These are phyloP conservation scores for Ascosphaera acerosa DNA, from an alignment of 2,329 filamentous ascomycete species.

Conservation along the genomic window DNA sequence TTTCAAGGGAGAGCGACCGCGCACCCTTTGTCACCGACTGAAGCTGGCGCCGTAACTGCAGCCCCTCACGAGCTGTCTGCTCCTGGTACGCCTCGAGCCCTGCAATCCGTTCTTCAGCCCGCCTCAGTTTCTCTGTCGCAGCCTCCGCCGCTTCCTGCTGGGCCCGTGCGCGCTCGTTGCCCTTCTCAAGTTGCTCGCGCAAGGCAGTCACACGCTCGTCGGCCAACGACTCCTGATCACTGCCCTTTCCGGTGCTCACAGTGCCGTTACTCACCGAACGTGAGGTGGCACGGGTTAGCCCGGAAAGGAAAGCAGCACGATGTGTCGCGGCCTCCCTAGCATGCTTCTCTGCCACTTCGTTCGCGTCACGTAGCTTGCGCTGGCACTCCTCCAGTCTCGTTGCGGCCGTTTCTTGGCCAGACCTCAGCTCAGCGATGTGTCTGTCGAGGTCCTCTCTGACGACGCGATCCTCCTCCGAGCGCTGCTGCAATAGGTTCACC, in stretches of 20 bases:
- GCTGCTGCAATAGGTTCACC: conserved; percentile 26
- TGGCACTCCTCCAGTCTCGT: conserved; percentile 50
- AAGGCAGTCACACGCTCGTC: conserved; percentile 41
- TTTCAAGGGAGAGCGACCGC: conserved; percentile 55
- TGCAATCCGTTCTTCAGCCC: conserved; percentile 87
- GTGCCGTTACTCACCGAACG: conserved; percentile 18
- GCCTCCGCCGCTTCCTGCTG: conserved; percentile 73
- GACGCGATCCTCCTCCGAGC: conserved; percentile 41
- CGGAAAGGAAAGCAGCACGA: conserved; percentile 54
- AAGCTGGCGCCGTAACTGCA: conserved; percentile 70
- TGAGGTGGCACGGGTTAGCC: conserved; percentile 45
- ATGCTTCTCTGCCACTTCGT: conserved; percentile 70
- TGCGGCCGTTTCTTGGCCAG: conserved; percentile 58
- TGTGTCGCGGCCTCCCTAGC: conserved; percentile 71
- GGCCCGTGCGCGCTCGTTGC: conserved; percentile 58
- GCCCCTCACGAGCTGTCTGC: conserved; percentile 78
- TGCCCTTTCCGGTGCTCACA: conserved; percentile 27
- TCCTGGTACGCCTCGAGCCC: conserved; percentile 94
- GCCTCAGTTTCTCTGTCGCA: conserved; percentile 68
- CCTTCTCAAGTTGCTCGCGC: conserved; percentile 52
- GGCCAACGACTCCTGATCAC: conserved; percentile 5
- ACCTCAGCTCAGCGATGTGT: conserved; percentile 49
- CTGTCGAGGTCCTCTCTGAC: conserved; percentile 49
- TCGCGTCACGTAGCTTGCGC: conserved; percentile 55
- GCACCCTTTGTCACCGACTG: conserved; percentile 64